These are phyloP conservation scores for Penicillium crystallinum DNA, from an alignment of 495 filamentous ascomycete genomes.

Conservation along the genomic window DNA sequence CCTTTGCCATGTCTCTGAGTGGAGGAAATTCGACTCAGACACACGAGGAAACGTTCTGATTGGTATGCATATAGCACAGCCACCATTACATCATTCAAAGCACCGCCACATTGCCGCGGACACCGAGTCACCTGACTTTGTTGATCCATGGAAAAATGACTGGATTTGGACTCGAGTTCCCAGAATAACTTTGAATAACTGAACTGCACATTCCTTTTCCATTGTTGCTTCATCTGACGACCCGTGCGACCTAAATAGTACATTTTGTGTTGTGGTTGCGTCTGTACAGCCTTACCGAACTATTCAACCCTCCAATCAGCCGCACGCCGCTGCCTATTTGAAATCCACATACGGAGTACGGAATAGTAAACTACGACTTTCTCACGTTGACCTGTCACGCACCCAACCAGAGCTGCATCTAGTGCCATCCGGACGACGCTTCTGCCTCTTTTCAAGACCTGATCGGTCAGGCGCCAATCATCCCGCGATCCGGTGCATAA, in stretches of 20 bases:
- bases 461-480: constrained; percentile 21
- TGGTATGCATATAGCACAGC: constrained; percentile 7
- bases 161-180: constrained; percentile 16
- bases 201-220: background rate
- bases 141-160: constrained; percentile 18
- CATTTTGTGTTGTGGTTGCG: background rate
- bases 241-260: background rate
- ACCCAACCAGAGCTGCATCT: constrained; percentile 4
- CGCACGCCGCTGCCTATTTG: constrained; percentile 23
- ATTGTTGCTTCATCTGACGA: background rate
- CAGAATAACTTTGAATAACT: constrained; percentile 3
- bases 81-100: constrained; percentile 17
- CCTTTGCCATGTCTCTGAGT: background rate
- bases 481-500: constrained; percentile 24
- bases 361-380: constrained; percentile 1
- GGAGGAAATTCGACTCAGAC: background rate
- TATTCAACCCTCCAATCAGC: constrained; percentile 8
- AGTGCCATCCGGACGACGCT: constrained; percentile 16
- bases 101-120: constrained; percentile 15
- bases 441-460: constrained; percentile 9
- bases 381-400: constrained; percentile 13
- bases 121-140: constrained; percentile 11
- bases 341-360: background rate
- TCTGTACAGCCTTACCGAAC: constrained; percentile 2
- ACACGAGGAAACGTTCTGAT: background rate